Evolutionary conservation across 169 alveolate genomes (phyloP).

Genomic region (Cryptosporidium tyzzeri): DNA sequence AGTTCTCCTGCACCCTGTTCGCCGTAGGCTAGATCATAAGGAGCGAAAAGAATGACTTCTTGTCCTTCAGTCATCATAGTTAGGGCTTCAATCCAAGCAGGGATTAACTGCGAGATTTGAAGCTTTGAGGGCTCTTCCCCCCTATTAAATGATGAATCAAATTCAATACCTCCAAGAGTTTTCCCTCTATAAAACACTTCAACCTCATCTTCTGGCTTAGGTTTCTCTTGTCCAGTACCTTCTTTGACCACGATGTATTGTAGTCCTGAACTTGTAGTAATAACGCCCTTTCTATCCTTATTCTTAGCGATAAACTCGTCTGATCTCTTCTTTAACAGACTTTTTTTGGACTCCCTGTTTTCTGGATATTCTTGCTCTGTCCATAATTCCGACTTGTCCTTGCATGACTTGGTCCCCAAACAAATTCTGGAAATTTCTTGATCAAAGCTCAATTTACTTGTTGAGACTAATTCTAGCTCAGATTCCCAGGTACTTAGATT

Average conservation of each 20-base stretch:
- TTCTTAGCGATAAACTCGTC: conserved; percentile 37
- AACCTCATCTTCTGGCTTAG: conserved; percentile 39
- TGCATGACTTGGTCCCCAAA: conserved; percentile 5
- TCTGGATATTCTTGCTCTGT: conserved; percentile 46
- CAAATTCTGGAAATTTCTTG: conserved; percentile 41
- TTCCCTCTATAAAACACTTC: conserved; percentile 68
- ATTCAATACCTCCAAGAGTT: conserved; percentile 66
- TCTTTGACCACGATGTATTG: conserved; percentile 39
- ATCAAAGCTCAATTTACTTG: conserved; percentile 5
- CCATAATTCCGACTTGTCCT: conserved; percentile 36
- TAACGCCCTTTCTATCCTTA: conserved; percentile 33
- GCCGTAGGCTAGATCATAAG: conserved; percentile 58
- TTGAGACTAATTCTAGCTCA: conserved; percentile 8
- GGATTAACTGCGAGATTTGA: conserved; percentile 56
- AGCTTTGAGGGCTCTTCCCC: conserved; percentile 33
- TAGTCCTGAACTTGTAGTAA: conserved; percentile 39
- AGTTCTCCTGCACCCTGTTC: conserved; percentile 63
- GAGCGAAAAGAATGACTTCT: conserved; percentile 35
- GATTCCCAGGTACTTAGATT: conserved; percentile 37
- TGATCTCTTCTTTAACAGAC: conserved; percentile 39
- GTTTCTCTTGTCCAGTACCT: conserved; percentile 39
- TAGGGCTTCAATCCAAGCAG: conserved; percentile 70
- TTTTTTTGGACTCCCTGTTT: conserved; percentile 50
- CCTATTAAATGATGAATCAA: conserved; percentile 56
- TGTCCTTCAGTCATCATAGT: conserved; percentile 61